phyloP scores from a whole-genome alignment of 805 yeast species.

The Nakazawaea laoshanensis region DNA sequence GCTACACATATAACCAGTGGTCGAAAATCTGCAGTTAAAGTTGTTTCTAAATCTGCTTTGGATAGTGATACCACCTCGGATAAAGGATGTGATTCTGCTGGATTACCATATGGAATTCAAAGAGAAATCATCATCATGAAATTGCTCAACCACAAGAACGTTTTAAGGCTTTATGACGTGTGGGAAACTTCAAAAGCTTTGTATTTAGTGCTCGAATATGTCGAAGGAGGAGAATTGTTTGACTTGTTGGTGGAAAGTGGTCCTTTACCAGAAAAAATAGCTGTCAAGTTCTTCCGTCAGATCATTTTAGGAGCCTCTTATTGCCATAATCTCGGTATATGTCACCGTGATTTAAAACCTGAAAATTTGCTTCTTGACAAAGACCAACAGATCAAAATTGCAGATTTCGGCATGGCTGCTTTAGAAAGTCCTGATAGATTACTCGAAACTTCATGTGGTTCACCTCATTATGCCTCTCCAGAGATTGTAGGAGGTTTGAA shows the following conservation, averaged over 20 bases:
- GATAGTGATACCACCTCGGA: constrained; percentile 18
- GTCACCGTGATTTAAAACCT: constrained; percentile 79
- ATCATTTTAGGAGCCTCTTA: constrained; percentile 72
- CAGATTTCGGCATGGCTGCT: constrained; percentile 90
- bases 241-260: constrained; percentile 68
- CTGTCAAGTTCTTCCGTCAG: constrained; percentile 70
- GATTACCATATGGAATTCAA: constrained; percentile 91
- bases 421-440: constrained; percentile 63
- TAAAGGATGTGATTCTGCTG: constrained; percentile 38
- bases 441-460: constrained; percentile 76
- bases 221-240: constrained; percentile 83
- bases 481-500: constrained; percentile 73
- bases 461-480: constrained; percentile 86
- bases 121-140: constrained; percentile 97
- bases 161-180: constrained; percentile 88
- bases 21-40: constrained; percentile 76
- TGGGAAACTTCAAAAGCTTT: constrained; percentile 96
- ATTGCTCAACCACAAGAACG: constrained; percentile 86
- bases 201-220: constrained; percentile 70
- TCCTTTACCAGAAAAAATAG: constrained; percentile 62
- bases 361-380: constrained; percentile 66
- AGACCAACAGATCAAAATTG: constrained; percentile 62
- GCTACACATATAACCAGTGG: constrained; percentile 67
- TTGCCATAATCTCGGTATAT: constrained; percentile 72
- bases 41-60: constrained; percentile 59